Conservation (phyloP, 2,329 filamentous ascomycete genomes). For the Xylariaceae sp. region DNA sequence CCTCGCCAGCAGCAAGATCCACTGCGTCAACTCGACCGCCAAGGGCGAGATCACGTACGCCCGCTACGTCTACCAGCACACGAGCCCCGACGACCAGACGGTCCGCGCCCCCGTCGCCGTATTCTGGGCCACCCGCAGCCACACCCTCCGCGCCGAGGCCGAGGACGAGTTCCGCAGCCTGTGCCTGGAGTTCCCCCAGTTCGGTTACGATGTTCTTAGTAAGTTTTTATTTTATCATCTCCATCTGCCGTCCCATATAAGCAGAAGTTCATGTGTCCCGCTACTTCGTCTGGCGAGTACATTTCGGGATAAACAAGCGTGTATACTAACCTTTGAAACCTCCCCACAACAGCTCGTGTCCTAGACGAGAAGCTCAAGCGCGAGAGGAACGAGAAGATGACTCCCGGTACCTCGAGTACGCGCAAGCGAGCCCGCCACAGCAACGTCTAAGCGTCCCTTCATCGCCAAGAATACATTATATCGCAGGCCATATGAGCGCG, state of each 20-base stretch:
- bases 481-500: neutral
- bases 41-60: constrained; percentile 90
- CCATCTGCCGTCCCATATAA: neutral
- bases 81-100: constrained; percentile 58
- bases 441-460: constrained; percentile 26
- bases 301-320: constrained; percentile 4
- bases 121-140: constrained; percentile 80
- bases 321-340: constrained; percentile 4
- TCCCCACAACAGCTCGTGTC: constrained; percentile 58
- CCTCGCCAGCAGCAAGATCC: constrained; percentile 83
- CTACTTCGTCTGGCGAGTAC: neutral
- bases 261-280: no score
- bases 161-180: constrained; percentile 78
- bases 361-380: constrained; percentile 62
- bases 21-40: constrained; percentile 81
- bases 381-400: constrained; percentile 56
- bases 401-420: constrained; percentile 43
- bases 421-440: constrained; percentile 55
- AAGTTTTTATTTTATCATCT: constrained; percentile 28
- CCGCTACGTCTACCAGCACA: constrained; percentile 81
- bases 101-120: constrained; percentile 81
- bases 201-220: constrained; percentile 89
- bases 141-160: constrained; percentile 78
- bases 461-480: neutral
- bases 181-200: constrained; percentile 85